These are phyloP conservation scores for Xylaria sp. DNA, from an alignment of 2,329 filamentous ascomycete species.

Conservation along the genomic window DNA sequence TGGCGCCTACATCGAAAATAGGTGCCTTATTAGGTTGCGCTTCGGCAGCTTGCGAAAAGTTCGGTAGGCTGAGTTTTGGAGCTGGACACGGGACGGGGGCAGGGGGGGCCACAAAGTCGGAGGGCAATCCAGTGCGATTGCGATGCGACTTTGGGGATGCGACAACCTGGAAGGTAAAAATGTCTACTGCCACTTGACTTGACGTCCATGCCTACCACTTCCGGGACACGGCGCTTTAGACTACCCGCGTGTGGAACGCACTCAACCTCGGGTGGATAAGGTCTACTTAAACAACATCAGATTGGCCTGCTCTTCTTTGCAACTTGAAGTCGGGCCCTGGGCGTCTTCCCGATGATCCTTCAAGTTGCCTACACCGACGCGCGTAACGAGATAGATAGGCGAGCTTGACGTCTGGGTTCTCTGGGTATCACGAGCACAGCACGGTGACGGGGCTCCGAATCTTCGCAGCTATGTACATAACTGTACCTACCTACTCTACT, in stretches of 20 bases:
- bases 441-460: no score
- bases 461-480: no score
- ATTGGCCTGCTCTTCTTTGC: no score
- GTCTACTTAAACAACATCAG: no score
- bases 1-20: not conserved
- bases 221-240: not conserved
- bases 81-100: no score
- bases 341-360: not conserved
- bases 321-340: no score
- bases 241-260: not conserved
- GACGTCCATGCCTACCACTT: not conserved
- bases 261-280: not conserved
- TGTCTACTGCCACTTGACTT: not conserved
- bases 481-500: no score
- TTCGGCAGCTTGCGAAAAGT: not conserved
- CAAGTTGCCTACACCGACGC: not conserved
- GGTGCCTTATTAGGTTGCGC: not conserved
- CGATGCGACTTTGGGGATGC: not conserved
- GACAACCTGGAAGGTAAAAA: not conserved
- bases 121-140: not conserved
- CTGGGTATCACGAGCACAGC: no score
- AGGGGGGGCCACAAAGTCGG: no score
- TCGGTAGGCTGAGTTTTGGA: no score
- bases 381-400: not conserved
- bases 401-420: not conserved